Evolutionary conservation across 192 early-diverging fungal species (phyloP).

Genomic region (Linderina pennispora): DNA sequence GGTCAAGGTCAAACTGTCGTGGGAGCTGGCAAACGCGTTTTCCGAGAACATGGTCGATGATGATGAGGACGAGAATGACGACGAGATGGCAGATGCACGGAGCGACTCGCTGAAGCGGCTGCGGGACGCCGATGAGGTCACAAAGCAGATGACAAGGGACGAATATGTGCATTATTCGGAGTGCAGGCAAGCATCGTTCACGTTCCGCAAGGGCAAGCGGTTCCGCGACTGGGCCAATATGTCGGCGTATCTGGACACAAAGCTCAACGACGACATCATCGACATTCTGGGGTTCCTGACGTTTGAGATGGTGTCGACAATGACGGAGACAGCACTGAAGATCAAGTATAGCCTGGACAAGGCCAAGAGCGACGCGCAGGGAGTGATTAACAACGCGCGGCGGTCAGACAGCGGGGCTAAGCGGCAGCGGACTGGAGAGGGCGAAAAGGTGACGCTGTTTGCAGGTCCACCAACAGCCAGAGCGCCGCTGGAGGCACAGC

Average conservation of each 20-base stretch:
- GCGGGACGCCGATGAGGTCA: constrained; percentile 86
- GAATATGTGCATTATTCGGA: constrained; percentile 99
- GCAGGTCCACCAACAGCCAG: constrained; percentile 70
- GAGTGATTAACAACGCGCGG: constrained; percentile 6
- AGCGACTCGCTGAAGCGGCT: constrained; percentile 82
- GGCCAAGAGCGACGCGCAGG: constrained; percentile 26
- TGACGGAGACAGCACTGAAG: constrained; percentile 85
- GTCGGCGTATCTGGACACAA: constrained; percentile 79
- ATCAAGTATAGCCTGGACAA: constrained; percentile 65
- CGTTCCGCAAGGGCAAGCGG: constrained; percentile 86
- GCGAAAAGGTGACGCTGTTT: constrained; percentile 58
- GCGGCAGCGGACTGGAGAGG: constrained; percentile 22
- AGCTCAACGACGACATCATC: constrained; percentile 89
- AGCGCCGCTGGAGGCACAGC: constrained; percentile 72
- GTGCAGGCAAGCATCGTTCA: constrained; percentile 96
- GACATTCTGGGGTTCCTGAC: constrained; percentile 95
- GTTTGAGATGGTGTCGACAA: constrained; percentile 87
- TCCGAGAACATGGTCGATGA: constrained; percentile 74
- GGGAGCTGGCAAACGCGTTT: constrained; percentile 86
- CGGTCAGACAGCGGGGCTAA: constrained; percentile 17
- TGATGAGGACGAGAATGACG: constrained; percentile 79
- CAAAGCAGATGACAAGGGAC: constrained; percentile 92
- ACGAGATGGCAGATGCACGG: constrained; percentile 81
- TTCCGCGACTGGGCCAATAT: constrained; percentile 97
- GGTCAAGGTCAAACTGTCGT: constrained; percentile 81